Percentiles rank a stretch among this genome's conserved stretches.
These are phyloP conservation scores for Flaveria linearis DNA, from an alignment of 129 eudicot genomes.

Conservation along the genomic window DNA sequence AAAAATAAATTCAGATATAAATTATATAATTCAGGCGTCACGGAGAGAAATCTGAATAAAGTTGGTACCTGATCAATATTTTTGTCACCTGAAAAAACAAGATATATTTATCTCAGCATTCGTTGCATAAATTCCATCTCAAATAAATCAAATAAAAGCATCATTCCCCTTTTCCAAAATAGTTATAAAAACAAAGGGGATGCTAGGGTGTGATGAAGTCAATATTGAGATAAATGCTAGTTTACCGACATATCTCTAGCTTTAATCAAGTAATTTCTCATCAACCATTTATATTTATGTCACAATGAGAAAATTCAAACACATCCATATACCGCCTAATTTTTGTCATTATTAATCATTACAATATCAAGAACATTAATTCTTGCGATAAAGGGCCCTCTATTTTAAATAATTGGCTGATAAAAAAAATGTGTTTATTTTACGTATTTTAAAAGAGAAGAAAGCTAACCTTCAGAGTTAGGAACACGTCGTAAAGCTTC, in stretches of 20 bases:
- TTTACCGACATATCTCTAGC: not conserved
- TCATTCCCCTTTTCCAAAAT: not conserved
- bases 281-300: not conserved
- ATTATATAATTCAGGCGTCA: constrained; percentile 3
- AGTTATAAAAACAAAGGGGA: not conserved
- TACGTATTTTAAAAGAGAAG: not conserved
- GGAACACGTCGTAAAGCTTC: constrained; percentile 92
- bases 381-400: not conserved
- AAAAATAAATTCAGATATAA: not conserved
- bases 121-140: not conserved
- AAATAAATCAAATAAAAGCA: not conserved
- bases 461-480: constrained; percentile 66
- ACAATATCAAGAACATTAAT: not conserved
- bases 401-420: constrained; percentile 2
- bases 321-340: not conserved
- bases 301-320: not conserved
- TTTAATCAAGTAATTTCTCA: constrained; percentile 4
- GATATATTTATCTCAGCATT: not conserved
- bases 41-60: not conserved
- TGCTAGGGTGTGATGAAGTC: constrained; percentile 19
- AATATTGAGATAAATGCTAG: not conserved
- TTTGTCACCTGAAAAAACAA: constrained; percentile 75
- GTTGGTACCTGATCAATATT: constrained; percentile 78
- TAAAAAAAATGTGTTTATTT: not conserved
- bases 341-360: not conserved